phyloP scores from a whole-genome alignment of 2,329 filamentous ascomycete genomes.

The Knufia fluminis region DNA sequence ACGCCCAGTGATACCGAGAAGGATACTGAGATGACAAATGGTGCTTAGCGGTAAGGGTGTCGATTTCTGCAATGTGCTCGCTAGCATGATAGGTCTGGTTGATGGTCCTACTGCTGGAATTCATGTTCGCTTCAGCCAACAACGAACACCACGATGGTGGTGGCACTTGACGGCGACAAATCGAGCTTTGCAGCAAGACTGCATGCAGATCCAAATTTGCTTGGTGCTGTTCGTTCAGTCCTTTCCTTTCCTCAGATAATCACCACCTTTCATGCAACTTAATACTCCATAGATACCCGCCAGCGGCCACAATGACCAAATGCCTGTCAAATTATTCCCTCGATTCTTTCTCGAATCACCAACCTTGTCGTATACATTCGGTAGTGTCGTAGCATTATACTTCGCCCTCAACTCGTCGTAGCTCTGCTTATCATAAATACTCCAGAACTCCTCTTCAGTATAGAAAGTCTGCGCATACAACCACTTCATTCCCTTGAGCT shows the following conservation, averaged over 20 bases:
- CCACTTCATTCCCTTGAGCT: conserved; percentile 74
- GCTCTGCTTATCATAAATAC: conserved; percentile 31
- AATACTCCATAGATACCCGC: conserved; percentile 19
- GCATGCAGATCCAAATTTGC: too few relatives aligned
- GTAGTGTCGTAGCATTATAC: conserved; percentile 30
- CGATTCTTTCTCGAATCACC: conserved; percentile 11
- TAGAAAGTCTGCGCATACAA: conserved; percentile 83
- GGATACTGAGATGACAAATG: too few relatives aligned
- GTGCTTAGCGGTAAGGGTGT: too few relatives aligned
- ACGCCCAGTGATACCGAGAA: too few relatives aligned
- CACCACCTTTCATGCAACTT: conserved; percentile 19
- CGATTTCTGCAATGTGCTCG: too few relatives aligned
- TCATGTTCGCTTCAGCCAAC: too few relatives aligned
- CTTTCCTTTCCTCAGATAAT: conserved; percentile 19
- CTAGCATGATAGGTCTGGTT: too few relatives aligned
- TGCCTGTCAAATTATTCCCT: conserved; percentile 14
- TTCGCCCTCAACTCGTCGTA: conserved; percentile 32
- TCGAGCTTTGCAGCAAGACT: too few relatives aligned
- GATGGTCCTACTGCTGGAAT: too few relatives aligned
- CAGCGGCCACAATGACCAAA: conserved; percentile 20
- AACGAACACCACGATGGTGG: too few relatives aligned
- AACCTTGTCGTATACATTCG: conserved; percentile 32
- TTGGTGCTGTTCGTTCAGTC: neutral
- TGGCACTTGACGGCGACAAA: too few relatives aligned
- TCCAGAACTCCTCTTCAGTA: conserved; percentile 45